Base-by-base conservation (phyloP, 176 grass and related monocot species). In the Miscanthus lutarioriparius region DNA sequence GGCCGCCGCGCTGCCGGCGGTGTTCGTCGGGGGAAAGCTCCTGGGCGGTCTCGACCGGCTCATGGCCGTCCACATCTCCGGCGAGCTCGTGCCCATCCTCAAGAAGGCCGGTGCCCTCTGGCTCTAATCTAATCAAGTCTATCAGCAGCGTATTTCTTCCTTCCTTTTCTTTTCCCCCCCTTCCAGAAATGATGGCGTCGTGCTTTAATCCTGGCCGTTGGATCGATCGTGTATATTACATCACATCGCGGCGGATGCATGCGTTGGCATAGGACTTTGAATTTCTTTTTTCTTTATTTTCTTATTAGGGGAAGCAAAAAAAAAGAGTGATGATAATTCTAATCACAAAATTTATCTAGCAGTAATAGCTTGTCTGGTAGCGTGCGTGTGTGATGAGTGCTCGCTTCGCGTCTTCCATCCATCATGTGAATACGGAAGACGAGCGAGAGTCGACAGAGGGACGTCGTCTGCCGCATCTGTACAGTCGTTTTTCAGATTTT, bases 21-120 rank as follows among this genome's bases (percentile, higher is more conserved):
- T 99, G 75, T 99, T 96, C 88, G 89, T 99, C 35, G 96, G 96
- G 0, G 96, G 93, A 0, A 91, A 87, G 84, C 80, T 96, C 19
- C 78, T 99, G 8, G 96, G 96, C 0, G 91, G 93, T 1, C 87
- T 99, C 4, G 96, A 99, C 72, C 87, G 87, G 30, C 89, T 99
- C 83, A 93, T 99, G 88, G 91, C 96, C 70, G 93, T 99, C 49
- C 93, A 99, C 74, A 96, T 96, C 79, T 89, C 93, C 58, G 96
- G 96, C 74, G 96, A 99, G 32, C 96, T 99, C 48, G 93, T 99
- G 86, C 93, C 96, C 47, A 99, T 96, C 68, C 83, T 99, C 19
- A 99, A 99, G 89, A 86, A 94, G 82, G 96, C 96, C 81, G 93
- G 93, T 6, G 96, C 93, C 51, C 96, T 99, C 25, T 99, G 93